These are phyloP conservation scores for Pseudonitzschia multiseries DNA, from an alignment of 108 stramenopile genomes.

Conservation along the genomic window DNA sequence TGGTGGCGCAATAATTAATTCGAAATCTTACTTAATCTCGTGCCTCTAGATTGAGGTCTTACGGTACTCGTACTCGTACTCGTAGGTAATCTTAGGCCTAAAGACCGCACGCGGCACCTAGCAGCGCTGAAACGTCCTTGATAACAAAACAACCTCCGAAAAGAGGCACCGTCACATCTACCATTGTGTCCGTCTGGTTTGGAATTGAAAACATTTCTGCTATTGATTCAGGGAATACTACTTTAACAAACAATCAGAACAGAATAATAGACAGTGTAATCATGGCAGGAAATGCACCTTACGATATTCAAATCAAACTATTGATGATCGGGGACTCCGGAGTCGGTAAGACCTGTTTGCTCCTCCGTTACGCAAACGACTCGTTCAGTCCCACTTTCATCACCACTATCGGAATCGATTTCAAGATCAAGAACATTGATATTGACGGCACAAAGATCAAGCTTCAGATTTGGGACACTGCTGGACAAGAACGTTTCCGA, in stretches of 20 bases:
- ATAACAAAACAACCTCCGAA: neutral
- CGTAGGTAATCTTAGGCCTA: neutral
- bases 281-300: constrained; percentile 66
- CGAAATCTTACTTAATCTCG: neutral
- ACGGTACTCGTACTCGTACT: neutral
- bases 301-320: constrained; percentile 99
- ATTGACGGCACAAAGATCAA: constrained; percentile 93
- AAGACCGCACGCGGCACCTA: neutral
- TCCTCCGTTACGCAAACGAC: constrained; percentile 99
- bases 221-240: neutral
- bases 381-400: constrained; percentile 97
- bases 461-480: constrained; percentile 96
- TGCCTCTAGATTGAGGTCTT: neutral
- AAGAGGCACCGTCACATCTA: neutral
- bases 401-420: constrained; percentile 99
- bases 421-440: constrained; percentile 95
- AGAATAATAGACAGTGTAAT: neutral
- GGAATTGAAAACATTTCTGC: neutral
- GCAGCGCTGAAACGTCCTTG: neutral
- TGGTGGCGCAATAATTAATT: neutral
- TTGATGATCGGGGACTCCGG: constrained; percentile 99
- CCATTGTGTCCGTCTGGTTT: neutral
- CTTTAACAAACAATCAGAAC: neutral
- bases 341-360: constrained; percentile 98
- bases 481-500: constrained; percentile 92